phyloP scores from a whole-genome alignment of 108 stramenopile genomes.

The Stephanodiscus minutulus region DNA sequence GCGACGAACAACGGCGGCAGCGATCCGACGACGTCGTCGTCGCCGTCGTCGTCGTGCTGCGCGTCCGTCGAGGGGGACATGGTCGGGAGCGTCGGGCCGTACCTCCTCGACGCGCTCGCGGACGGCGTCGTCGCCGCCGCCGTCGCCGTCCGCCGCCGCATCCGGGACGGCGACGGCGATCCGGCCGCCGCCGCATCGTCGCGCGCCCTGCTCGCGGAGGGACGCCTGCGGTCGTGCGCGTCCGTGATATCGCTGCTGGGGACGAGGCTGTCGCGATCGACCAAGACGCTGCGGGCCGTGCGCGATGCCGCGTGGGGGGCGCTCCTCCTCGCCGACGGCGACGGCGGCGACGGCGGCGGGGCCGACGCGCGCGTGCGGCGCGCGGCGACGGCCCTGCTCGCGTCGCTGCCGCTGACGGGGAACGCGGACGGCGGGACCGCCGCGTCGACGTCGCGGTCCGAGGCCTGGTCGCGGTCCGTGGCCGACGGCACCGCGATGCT shows the following conservation, averaged over 20 bases:
- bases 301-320: conserved; percentile 9
- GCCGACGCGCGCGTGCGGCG: conserved; percentile 5
- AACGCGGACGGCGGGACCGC: conserved; percentile 2
- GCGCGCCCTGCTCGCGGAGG: conserved; percentile 11
- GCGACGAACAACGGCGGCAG: too few species aligned
- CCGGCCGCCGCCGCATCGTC: neutral
- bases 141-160: neutral
- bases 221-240: conserved; percentile 12
- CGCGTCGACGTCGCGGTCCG: conserved; percentile 8
- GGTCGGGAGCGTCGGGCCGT: conserved; percentile 23
- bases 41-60: neutral
- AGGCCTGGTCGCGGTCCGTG: conserved; percentile 26
- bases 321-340: neutral
- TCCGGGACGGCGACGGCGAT: neutral
- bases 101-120: conserved; percentile 22
- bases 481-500: conserved; percentile 20
- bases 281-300: conserved; percentile 7
- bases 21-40: neutral
- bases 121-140: conserved; percentile 8
- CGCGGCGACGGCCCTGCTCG: conserved; percentile 30
- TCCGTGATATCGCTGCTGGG: conserved; percentile 22
- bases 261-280: conserved; percentile 26
- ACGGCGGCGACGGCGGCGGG: neutral
- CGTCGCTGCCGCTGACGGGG: conserved; percentile 30
- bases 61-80: conserved; percentile 30